Base-by-base conservation (phyloP, 2,329 filamentous ascomycete genomes). In the Ceratocystis cacaofunesta region DNA sequence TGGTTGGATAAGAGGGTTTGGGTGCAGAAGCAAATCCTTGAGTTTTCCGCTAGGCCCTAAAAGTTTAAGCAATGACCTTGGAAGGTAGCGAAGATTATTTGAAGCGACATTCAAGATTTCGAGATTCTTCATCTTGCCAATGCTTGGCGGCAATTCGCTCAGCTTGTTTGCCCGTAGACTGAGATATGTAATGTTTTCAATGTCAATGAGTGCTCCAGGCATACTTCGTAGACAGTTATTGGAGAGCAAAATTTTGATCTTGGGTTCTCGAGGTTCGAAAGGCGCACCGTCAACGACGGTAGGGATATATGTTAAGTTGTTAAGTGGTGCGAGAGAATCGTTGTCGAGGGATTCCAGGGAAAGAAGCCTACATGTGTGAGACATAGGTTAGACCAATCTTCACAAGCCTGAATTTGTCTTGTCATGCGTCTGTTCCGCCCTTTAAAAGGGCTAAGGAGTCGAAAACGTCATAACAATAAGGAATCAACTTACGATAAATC, bases 141-240 rank as follows among this genome's bases (percentile, higher is more conserved):
- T 83, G 2, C 78, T 77, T 0, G 83, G 76, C 0, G 87, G 84
- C 1, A 90, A 74, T 70, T 86, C 81, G 0, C 74, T 75, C 15
- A 90, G 77, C 28, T 78, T 72, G 70, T 89, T 89, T 67, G 79
- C 81, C 44, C 87, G 82, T 17, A 90, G 76, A 69, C 82, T 88
- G 12, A 90, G 78, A 17, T 85, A 81, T 0, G 82, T 85, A 36
- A 90, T 75, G 69, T 83, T 76, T 25, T 83, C 75, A 1, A 90
- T 74, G 60, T 82, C 78, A 70, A 88, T 87, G 1, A 90, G 73
- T 61, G 82, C 80, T 1, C 77, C 76, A 0, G 87, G 87, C 1
- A 88, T 75, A 15, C 75, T 74, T 1, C 72, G 73, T 3, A 90
- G 77, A 0, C 73, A 71, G 70, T 90, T 90, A 63, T 77, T 78